A percentile compares a stretch with the other conserved stretches of the same genome.
Conservation (phyloP, 208 protist species). For the Spongospora subterranea region DNA sequence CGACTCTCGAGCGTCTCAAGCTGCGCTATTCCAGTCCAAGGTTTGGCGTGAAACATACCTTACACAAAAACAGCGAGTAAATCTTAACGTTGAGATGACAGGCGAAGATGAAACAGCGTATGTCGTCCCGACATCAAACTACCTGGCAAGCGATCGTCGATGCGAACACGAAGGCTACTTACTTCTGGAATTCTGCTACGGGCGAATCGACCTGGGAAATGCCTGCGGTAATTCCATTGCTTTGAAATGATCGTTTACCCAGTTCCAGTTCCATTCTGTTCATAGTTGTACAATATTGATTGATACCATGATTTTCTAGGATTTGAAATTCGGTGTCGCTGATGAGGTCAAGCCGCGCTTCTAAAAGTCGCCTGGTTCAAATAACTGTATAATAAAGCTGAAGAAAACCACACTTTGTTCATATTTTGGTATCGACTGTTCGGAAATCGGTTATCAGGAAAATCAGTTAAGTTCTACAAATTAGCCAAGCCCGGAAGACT, state of each 20-base stretch:
- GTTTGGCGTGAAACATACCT: too few relatives aligned
- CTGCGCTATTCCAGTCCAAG: not conserved
- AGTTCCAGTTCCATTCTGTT: not conserved
- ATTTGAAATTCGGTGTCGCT: conserved; percentile 50
- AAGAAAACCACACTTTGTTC: too few relatives aligned
- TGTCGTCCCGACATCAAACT: not conserved
- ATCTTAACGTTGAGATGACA: too few relatives aligned
- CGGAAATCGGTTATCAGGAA: too few relatives aligned
- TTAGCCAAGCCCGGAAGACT: too few relatives aligned
- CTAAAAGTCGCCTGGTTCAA: not conserved
- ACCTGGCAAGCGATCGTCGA: conserved; percentile 36
- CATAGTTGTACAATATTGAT: not conserved
- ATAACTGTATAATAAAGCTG: too few relatives aligned
- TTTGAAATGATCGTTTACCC: not conserved
- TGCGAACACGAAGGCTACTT: not conserved
- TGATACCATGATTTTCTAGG: not conserved
- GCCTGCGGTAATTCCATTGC: not conserved
- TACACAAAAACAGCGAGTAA: too few relatives aligned
- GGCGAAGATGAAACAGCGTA: not conserved
- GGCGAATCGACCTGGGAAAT: conserved; percentile 52
- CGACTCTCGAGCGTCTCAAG: not conserved
- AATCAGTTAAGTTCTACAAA: too few relatives aligned
- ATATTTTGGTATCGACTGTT: too few relatives aligned
- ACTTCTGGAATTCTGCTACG: conserved; percentile 38
- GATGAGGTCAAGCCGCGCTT: conserved; percentile 48